phyloP scores from a whole-genome alignment of 306 rosid species.

The Betula pendula region DNA sequence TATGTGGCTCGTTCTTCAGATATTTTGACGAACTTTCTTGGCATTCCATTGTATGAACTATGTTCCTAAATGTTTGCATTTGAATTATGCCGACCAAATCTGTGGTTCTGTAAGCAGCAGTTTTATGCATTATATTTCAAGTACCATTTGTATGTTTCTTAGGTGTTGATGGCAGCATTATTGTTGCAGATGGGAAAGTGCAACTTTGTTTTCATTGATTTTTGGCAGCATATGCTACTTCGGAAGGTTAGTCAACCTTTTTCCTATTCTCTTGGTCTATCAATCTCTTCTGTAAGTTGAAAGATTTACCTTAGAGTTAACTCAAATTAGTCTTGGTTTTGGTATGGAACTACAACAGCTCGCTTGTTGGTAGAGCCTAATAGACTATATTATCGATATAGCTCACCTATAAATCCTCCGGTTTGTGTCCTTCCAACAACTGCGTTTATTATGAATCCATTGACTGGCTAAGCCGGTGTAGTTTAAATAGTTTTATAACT shows the following conservation, averaged over 20 bases:
- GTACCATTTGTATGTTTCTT: constrained; percentile 29
- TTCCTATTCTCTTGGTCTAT: constrained; percentile 4
- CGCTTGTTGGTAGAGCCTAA: neutral
- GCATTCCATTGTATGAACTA: constrained; percentile 58
- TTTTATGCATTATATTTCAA: constrained; percentile 20
- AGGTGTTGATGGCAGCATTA: constrained; percentile 49
- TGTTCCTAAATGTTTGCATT: neutral
- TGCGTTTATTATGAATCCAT: too few species aligned
- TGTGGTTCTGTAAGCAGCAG: constrained; percentile 1
- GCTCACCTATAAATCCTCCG: neutral
- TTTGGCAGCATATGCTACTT: constrained; percentile 73
- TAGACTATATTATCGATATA: neutral
- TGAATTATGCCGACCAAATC: constrained; percentile 12
- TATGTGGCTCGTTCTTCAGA: constrained; percentile 75
- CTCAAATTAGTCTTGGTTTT: neutral
- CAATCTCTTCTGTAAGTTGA: constrained; percentile 10
- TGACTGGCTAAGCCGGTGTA: too few species aligned
- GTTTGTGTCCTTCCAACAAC: too few species aligned
- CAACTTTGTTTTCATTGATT: constrained; percentile 65
- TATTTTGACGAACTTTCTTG: constrained; percentile 65
- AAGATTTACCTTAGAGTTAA: neutral
- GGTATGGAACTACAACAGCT: neutral
- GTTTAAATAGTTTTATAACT: too few species aligned
- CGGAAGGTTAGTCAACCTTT: constrained; percentile 64
- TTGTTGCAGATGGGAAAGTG: constrained; percentile 87